Conservation (phyloP, 139 green algal species). For the Nannochloris sp. region DNA sequence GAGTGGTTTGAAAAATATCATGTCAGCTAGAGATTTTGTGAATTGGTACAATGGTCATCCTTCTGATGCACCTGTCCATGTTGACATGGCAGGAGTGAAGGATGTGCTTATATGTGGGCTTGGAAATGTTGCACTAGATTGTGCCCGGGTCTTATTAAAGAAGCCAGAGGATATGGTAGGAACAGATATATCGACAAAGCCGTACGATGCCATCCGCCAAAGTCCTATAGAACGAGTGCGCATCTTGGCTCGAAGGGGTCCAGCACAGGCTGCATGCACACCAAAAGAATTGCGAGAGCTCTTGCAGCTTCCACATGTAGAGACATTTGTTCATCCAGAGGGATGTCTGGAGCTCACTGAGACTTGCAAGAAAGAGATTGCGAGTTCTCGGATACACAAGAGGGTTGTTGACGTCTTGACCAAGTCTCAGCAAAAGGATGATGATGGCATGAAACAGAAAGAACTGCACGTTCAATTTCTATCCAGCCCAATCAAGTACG, state of each 20-base stretch:
- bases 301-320: slow-evolving; percentile 44
- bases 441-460: slow-evolving; percentile 3
- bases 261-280: slow-evolving; percentile 79
- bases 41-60: slow-evolving; percentile 99
- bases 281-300: slow-evolving; percentile 95
- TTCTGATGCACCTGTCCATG: slow-evolving; percentile 24
- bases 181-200: slow-evolving; percentile 81
- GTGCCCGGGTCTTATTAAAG: slow-evolving; percentile 77
- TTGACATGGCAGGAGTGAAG: slow-evolving; percentile 51
- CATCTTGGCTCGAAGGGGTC: slow-evolving; percentile 72
- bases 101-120: slow-evolving; percentile 57
- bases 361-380: slow-evolving; percentile 43
- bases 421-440: slow-evolving; percentile 14
- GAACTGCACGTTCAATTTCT: slow-evolving; percentile 69
- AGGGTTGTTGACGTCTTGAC: slow-evolving; percentile 53
- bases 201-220: slow-evolving; percentile 27
- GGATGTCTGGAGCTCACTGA: slow-evolving; percentile 24
- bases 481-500: slow-evolving; percentile 45
- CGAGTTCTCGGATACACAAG: slow-evolving; percentile 43
- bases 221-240: slow-evolving; percentile 56
- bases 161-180: slow-evolving; percentile 33
- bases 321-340: slow-evolving; percentile 15
- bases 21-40: slow-evolving; percentile 87
- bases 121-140: slow-evolving; percentile 94
- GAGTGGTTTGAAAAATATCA: slow-evolving; percentile 57